A percentile compares a stretch with the other conserved stretches of the same genome.
phyloP scores from a whole-genome alignment of 1,139 yeast genomes.

The Sugiyamaella pinicola region DNA sequence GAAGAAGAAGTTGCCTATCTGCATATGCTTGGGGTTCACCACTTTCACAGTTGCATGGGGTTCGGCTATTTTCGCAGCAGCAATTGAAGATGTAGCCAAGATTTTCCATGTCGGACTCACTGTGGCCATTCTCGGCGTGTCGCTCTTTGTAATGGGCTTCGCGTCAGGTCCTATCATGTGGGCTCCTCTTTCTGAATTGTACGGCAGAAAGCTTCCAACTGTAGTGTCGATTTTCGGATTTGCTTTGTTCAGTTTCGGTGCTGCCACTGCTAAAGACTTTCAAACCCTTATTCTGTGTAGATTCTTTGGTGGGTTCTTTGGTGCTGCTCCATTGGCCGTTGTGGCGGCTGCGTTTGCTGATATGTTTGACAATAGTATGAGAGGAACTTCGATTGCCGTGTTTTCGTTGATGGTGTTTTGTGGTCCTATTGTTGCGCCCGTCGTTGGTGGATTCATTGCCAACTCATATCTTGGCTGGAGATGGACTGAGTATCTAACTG shows the following conservation, averaged over 20 bases:
- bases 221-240: slow-evolving; percentile 58
- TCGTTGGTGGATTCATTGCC: slow-evolving; percentile 43
- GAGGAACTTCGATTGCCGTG: slow-evolving; percentile 72
- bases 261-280: slow-evolving; percentile 69
- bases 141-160: slow-evolving; percentile 76
- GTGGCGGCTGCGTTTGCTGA: slow-evolving; percentile 86
- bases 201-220: slow-evolving; percentile 66
- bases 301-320: slow-evolving; percentile 73
- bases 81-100: slow-evolving; percentile 37
- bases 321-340: slow-evolving; percentile 80
- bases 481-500: slow-evolving; percentile 60
- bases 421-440: slow-evolving; percentile 76
- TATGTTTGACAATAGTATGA: slow-evolving; percentile 57
- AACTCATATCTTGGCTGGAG: slow-evolving; percentile 54
- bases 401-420: slow-evolving; percentile 69
- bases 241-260: slow-evolving; percentile 64
- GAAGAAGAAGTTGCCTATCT: slow-evolving; percentile 41
- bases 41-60: slow-evolving; percentile 49
- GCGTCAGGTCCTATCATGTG: slow-evolving; percentile 80
- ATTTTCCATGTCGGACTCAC: slow-evolving; percentile 38
- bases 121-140: slow-evolving; percentile 54
- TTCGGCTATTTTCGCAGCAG: slow-evolving; percentile 50
- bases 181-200: slow-evolving; percentile 79
- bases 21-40: slow-evolving; percentile 42
- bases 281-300: slow-evolving; percentile 74